These are phyloP conservation scores for Symbiodinium pilosum DNA, from an alignment of 73 alveolate species.

Conservation along the genomic window DNA sequence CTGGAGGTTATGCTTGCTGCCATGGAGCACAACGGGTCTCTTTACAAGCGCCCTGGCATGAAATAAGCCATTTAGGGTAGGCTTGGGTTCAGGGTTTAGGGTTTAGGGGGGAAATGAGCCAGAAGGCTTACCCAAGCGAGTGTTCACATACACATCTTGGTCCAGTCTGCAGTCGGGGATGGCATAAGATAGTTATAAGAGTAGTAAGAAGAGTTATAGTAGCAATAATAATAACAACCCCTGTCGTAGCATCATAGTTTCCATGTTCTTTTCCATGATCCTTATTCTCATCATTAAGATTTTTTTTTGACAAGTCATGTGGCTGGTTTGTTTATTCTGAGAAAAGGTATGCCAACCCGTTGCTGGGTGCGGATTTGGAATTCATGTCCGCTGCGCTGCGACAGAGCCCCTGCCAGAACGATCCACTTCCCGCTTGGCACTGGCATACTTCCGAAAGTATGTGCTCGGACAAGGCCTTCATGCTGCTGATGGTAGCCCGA, in stretches of 20 bases:
- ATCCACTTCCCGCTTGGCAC: not conserved
- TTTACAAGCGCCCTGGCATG: not conserved
- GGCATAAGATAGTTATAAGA: no score
- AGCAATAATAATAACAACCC: no score
- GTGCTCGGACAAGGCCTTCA: not conserved
- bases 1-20: not conserved
- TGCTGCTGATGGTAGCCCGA: slow-evolving; percentile 10
- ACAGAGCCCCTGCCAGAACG: not conserved
- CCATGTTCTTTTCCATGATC: no score
- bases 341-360: not conserved
- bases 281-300: no score
- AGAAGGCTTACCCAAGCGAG: no score
- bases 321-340: not conserved
- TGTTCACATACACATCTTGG: no score
- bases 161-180: no score
- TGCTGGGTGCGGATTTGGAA: not conserved
- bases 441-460: not conserved
- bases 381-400: not conserved
- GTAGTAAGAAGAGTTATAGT: no score
- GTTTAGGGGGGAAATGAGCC: no score
- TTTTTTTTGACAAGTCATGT: not conserved
- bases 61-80: no score
- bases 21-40: not conserved
- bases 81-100: no score
- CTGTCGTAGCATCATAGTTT: no score